A percentile compares a stretch with the other conserved stretches of the same genome.
phyloP scores from a whole-genome alignment of 345 rosid genomes.

The Gossypium rotundifolium region DNA sequence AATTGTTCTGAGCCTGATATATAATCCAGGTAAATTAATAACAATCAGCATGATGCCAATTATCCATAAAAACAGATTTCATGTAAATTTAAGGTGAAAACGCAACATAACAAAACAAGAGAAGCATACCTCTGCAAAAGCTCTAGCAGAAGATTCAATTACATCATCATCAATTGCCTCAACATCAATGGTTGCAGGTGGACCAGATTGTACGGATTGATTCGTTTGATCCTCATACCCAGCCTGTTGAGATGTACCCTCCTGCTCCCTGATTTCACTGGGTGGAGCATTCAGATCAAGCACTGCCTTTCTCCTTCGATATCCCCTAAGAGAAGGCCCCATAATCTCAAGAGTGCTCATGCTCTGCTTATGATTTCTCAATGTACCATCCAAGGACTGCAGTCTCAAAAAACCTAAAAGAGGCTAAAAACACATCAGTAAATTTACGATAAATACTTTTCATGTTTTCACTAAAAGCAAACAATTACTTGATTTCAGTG shows the following conservation, averaged over 20 bases:
- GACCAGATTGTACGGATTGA: constrained; percentile 26
- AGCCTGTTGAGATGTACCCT: constrained; percentile 46
- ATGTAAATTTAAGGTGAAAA: not conserved
- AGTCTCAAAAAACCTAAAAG: constrained; percentile 1
- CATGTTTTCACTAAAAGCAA: not conserved
- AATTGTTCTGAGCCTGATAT: constrained; percentile 68
- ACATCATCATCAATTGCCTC: constrained; percentile 85
- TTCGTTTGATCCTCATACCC: constrained; percentile 17
- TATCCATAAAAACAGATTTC: constrained; percentile 1
- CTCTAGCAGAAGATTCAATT: constrained; percentile 64
- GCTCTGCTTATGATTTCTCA: constrained; percentile 1
- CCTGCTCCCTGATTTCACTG: constrained; percentile 45
- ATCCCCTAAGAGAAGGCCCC: constrained; percentile 37
- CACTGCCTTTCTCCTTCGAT: constrained; percentile 44
- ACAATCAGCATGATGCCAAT: not conserved
- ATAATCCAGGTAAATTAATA: constrained; percentile 12
- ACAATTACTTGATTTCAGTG: not conserved
- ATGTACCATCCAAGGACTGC: not conserved
- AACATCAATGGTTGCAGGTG: constrained; percentile 46
- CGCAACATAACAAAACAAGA: not conserved
- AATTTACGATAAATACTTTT: not conserved
- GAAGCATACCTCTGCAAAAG: constrained; percentile 58
- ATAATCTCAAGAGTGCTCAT: constrained; percentile 44
- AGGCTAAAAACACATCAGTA: not conserved
- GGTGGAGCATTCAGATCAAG: constrained; percentile 50